phyloP scores from a whole-genome alignment of 2,329 filamentous ascomycete species.

The Ascochyta clinopodiicola region DNA sequence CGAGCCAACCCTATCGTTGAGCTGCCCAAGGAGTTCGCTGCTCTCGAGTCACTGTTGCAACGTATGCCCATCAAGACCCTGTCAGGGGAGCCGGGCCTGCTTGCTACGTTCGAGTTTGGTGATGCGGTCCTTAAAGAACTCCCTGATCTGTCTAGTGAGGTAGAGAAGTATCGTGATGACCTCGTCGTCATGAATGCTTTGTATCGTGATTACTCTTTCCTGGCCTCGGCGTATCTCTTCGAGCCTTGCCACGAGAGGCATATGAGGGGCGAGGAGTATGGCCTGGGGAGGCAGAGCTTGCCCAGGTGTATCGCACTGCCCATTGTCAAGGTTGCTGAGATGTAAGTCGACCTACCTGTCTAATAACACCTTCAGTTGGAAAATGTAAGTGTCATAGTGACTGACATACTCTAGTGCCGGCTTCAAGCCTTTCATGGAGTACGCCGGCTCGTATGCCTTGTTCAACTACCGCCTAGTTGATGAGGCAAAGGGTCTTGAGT shows the following conservation, averaged over 20 bases:
- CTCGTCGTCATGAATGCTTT: conserved; percentile 82
- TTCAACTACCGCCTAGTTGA: conserved; percentile 70
- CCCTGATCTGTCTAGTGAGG: conserved; percentile 74
- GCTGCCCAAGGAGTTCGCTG: conserved; percentile 76
- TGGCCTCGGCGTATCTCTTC: conserved; percentile 86
- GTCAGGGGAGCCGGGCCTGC: conserved; percentile 76
- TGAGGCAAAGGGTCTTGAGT: conserved; percentile 60
- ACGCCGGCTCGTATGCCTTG: conserved; percentile 67
- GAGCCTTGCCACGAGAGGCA: conserved; percentile 87
- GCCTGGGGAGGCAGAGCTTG: conserved; percentile 74
- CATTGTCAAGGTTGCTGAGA: conserved; percentile 80
- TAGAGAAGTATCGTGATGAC: conserved; percentile 75
- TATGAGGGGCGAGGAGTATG: conserved; percentile 73
- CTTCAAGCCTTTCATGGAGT: conserved; percentile 94
- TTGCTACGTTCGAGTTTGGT: conserved; percentile 77
- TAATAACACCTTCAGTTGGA: background rate
- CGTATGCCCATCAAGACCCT: conserved; percentile 80
- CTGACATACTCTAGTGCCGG: conserved; percentile 58
- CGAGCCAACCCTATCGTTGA: conserved; percentile 57
- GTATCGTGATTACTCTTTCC: conserved; percentile 90
- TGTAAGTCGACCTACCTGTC: conserved; percentile 66
- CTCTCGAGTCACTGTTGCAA: conserved; percentile 73
- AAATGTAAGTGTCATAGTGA: background rate
- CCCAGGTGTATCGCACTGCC: conserved; percentile 79
- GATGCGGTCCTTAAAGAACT: conserved; percentile 75